phyloP scores from a whole-genome alignment of 106 monocot genomes.

The Acorus calamus region DNA sequence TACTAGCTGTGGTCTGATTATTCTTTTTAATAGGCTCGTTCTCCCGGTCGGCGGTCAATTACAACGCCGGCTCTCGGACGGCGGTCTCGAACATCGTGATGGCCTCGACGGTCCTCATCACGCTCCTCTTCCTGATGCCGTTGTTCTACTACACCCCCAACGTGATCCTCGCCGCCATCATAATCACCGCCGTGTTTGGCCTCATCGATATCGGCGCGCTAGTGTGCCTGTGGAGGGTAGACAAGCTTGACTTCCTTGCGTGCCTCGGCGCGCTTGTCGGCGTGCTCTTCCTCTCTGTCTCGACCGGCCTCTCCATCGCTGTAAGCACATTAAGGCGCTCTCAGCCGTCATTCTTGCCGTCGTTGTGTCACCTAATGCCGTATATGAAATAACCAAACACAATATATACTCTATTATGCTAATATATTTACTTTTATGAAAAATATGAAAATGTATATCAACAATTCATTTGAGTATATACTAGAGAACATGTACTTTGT shows the following conservation, averaged over 20 bases:
- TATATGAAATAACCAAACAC: too few relatives aligned
- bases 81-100: constrained; percentile 67
- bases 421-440: too few relatives aligned
- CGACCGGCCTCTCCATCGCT: constrained; percentile 56
- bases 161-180: constrained; percentile 46
- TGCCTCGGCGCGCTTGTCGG: constrained; percentile 60
- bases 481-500: too few relatives aligned
- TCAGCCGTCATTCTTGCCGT: too few relatives aligned
- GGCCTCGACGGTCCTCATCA: constrained; percentile 64
- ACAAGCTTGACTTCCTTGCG: constrained; percentile 64
- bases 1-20: too few relatives aligned
- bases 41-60: constrained; percentile 72
- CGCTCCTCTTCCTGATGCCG: constrained; percentile 68
- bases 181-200: constrained; percentile 44
- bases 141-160: constrained; percentile 73
- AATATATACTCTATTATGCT: too few relatives aligned
- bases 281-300: constrained; percentile 66
- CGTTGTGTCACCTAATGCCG: too few relatives aligned
- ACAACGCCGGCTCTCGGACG: constrained; percentile 55
- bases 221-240: constrained; percentile 57
- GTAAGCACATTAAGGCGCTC: constrained; percentile 15
- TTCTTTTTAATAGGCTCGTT: constrained; percentile 28
- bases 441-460: too few relatives aligned
- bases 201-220: constrained; percentile 42
- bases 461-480: too few relatives aligned